A percentile compares a stretch with the other conserved stretches of the same genome.
phyloP scores from a whole-genome alignment of 176 grass and related monocot genomes.

The Avena insularis region DNA sequence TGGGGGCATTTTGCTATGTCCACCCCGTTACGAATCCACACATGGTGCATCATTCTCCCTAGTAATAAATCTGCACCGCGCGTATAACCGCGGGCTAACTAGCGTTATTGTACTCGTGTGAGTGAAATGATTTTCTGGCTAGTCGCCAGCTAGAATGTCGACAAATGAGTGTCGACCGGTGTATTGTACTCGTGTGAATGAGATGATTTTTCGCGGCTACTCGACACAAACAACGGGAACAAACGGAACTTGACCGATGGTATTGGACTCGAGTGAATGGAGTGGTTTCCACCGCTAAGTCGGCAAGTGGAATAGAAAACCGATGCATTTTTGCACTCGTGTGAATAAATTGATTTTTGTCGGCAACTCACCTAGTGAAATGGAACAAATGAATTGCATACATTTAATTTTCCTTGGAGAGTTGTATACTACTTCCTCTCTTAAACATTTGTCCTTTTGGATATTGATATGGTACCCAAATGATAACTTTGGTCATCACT shows the following conservation, averaged over 20 bases:
- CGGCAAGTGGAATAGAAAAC: neutral
- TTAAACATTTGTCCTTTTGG: neutral
- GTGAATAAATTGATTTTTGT: neutral
- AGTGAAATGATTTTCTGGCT: neutral
- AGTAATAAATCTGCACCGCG: neutral
- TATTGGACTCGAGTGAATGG: neutral
- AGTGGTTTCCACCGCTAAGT: neutral
- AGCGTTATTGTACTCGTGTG: neutral
- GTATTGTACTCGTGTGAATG: neutral
- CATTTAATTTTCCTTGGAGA: neutral
- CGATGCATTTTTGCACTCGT: neutral
- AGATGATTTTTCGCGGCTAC: neutral
- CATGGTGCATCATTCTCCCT: neutral
- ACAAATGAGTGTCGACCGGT: neutral
- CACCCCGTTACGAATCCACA: neutral
- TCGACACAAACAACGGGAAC: neutral
- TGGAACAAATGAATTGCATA: neutral
- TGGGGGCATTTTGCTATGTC: neutral
- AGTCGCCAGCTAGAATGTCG: neutral
- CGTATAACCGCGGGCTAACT: neutral
- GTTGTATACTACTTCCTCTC: neutral
- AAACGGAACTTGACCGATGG: neutral
- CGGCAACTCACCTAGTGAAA: rapidly evolving
- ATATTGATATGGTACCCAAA: neutral
- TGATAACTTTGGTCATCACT: neutral